Conservation (phyloP, 2,329 filamentous ascomycete species). For the Ophiostoma australiae region DNA sequence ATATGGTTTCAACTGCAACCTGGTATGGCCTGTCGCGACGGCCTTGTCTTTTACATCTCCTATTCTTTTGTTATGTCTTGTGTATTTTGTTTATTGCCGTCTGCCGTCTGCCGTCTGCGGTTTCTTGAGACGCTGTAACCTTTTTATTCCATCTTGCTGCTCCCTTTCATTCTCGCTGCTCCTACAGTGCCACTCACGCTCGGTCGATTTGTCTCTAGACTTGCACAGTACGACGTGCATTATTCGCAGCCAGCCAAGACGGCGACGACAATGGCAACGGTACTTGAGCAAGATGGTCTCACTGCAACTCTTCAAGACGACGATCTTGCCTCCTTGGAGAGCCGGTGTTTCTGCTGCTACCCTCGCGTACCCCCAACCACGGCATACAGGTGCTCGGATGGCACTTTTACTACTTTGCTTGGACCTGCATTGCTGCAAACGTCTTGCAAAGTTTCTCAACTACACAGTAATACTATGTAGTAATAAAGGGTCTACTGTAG, state of each 20-base stretch:
- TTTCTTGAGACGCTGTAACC: too few relatives aligned
- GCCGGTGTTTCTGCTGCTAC: background rate
- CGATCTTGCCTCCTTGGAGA: background rate
- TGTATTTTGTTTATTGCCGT: background rate
- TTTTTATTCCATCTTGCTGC: too few relatives aligned
- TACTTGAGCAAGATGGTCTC: background rate
- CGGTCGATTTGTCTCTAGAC: background rate
- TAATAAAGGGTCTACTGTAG: too few relatives aligned
- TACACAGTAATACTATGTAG: too few relatives aligned
- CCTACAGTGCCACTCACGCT: background rate
- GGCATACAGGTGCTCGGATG: background rate
- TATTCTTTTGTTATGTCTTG: background rate
- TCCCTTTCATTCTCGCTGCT: background rate
- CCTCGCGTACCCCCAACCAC: background rate
- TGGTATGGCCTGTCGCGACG: too few relatives aligned
- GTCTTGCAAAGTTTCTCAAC: too few relatives aligned
- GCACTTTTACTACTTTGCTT: background rate
- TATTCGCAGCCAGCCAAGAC: background rate
- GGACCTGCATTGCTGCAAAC: background rate
- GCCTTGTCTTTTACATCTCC: too few relatives aligned
- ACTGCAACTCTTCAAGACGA: background rate
- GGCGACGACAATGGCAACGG: too few relatives aligned
- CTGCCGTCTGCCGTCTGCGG: too few relatives aligned
- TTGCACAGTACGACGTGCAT: background rate
- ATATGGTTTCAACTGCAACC: background rate